A percentile compares a stretch with the other conserved stretches of the same genome.
Conservation (phyloP, 352 stramenopile species). For the Pythium sp. region DNA sequence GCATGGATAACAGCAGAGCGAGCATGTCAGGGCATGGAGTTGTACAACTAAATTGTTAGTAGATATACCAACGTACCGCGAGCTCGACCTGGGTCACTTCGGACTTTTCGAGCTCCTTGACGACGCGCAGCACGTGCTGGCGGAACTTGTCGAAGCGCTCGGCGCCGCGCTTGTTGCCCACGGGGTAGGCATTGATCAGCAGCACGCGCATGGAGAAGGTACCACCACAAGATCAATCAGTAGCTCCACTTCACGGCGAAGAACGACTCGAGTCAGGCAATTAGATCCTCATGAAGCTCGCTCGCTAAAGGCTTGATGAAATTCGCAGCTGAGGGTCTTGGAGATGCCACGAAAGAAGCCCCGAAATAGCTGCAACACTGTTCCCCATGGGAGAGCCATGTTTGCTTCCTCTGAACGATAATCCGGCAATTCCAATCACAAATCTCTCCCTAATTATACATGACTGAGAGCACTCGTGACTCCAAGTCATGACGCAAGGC, state of each 20-base stretch:
- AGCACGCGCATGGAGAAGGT: slow-evolving; percentile 54
- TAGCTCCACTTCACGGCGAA: neutral
- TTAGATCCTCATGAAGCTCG: neutral
- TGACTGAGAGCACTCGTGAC: neutral
- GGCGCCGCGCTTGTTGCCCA: slow-evolving; percentile 33
- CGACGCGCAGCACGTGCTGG: slow-evolving; percentile 38
- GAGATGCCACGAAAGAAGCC: neutral
- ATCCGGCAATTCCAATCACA: neutral
- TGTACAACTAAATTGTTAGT: neutral
- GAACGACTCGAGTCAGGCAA: neutral
- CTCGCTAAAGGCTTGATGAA: neutral
- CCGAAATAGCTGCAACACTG: slow-evolving; percentile 1
- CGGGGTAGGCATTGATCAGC: slow-evolving; percentile 64
- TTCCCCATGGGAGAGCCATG: neutral
- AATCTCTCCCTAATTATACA: neutral
- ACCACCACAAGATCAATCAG: neutral
- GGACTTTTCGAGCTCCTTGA: slow-evolving; percentile 55
- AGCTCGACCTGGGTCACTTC: slow-evolving; percentile 66
- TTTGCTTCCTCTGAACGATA: neutral
- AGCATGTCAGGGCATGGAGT: neutral
- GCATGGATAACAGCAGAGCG: neutral
- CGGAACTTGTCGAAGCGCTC: slow-evolving; percentile 54
- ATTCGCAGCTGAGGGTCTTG: neutral
- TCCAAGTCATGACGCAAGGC: slow-evolving; percentile 2
- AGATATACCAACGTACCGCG: slow-evolving; percentile 32